These are phyloP conservation scores for Chrysoporthe austroafricana DNA, from an alignment of 2,329 filamentous ascomycete genomes.

Conservation along the genomic window DNA sequence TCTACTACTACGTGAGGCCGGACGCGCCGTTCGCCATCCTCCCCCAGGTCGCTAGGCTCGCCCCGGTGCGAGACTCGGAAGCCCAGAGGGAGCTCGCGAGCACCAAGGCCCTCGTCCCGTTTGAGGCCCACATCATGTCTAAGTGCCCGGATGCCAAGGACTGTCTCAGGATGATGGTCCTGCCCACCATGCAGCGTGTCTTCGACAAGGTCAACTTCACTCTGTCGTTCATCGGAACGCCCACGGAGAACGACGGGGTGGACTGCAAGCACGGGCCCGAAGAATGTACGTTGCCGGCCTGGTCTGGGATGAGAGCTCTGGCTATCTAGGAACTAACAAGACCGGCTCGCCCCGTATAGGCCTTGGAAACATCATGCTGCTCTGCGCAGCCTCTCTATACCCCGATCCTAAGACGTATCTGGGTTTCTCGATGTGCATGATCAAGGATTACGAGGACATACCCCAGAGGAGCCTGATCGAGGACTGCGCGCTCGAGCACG, in stretches of 20 bases:
- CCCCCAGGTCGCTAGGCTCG: conserved; percentile 24
- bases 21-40: conserved; percentile 23
- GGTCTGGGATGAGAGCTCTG: background rate
- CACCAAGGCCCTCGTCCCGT: conserved; percentile 59
- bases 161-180: conserved; percentile 77
- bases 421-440: conserved; percentile 91
- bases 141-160: conserved; percentile 93
- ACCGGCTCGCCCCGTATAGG: conserved; percentile 40
- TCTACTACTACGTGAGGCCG: conserved; percentile 24
- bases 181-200: conserved; percentile 84
- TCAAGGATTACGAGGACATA: conserved; percentile 74
- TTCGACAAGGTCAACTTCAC: conserved; percentile 87
- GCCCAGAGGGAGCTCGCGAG: background rate
- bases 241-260: conserved; percentile 78
- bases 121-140: conserved; percentile 96
- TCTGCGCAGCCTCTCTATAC: conserved; percentile 84
- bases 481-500: conserved; percentile 88
- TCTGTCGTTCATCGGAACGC: conserved; percentile 86
- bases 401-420: conserved; percentile 85
- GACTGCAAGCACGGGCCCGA: conserved; percentile 85
- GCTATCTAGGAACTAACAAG: background rate
- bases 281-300: conserved; percentile 61
- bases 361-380: conserved; percentile 90
- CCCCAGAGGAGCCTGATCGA: conserved; percentile 78
- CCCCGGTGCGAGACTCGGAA: conserved; percentile 1